Evolutionary conservation across 805 yeast species (phyloP).

Genomic region (Zygosaccharomyces rouxii): DNA sequence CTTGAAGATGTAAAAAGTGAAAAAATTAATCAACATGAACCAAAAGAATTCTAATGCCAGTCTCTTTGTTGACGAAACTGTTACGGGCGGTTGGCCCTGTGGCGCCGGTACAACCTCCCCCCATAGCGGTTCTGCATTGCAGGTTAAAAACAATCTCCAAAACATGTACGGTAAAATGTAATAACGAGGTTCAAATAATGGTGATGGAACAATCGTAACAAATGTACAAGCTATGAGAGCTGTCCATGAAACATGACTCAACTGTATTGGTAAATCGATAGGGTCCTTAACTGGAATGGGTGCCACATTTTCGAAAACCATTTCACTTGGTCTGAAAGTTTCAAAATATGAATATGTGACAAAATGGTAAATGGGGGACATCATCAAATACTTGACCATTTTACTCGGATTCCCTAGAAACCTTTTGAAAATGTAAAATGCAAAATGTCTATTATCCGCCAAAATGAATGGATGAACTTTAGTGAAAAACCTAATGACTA

Average conservation of each 20-base stretch:
- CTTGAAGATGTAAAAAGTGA: conserved; percentile 53
- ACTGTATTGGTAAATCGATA: conserved; percentile 38
- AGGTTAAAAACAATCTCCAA: conserved; percentile 57
- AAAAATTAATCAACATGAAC: conserved; percentile 52
- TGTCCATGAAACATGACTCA: conserved; percentile 45
- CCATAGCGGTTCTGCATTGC: conserved; percentile 36
- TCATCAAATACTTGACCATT: conserved; percentile 43
- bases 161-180: conserved; percentile 75
- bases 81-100: conserved; percentile 16
- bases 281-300: conserved; percentile 38
- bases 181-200: conserved; percentile 90
- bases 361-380: conserved; percentile 72
- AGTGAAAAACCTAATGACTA: conserved; percentile 56
- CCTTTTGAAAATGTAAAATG: conserved; percentile 77
- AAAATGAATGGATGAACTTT: conserved; percentile 83
- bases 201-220: conserved; percentile 77
- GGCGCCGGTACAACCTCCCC: conserved; percentile 23
- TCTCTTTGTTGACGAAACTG: conserved; percentile 34
- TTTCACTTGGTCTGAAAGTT: conserved; percentile 35
- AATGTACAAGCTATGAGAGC: conserved; percentile 50
- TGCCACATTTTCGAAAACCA: conserved; percentile 34
- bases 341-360: conserved; percentile 37
- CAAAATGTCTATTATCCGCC: conserved; percentile 92
- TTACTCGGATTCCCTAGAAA: conserved; percentile 45
- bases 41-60: conserved; percentile 55